phyloP scores from a whole-genome alignment of 805 yeast species.

The Wickerhamomyces tratensis region DNA sequence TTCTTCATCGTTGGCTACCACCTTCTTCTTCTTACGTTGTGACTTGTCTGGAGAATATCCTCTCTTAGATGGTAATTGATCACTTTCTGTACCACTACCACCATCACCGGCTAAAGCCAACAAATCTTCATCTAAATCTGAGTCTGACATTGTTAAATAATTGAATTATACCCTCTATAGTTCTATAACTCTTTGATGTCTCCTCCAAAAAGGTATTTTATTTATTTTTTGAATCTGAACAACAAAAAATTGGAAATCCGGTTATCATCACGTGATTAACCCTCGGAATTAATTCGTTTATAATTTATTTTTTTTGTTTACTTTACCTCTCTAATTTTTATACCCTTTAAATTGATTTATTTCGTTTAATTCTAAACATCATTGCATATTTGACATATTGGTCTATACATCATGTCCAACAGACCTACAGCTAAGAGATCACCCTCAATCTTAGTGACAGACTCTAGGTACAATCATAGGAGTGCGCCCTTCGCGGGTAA shows the following conservation, averaged over 20 bases:
- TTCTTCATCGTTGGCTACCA: slow-evolving; percentile 23
- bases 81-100: slow-evolving; percentile 26
- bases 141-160: slow-evolving; percentile 37
- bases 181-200: no score
- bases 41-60: slow-evolving; percentile 11
- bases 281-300: no score
- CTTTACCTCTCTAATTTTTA: no score
- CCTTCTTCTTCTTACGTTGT: slow-evolving; percentile 18
- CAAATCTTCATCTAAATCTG: slow-evolving; percentile 86
- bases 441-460: slow-evolving; percentile 91
- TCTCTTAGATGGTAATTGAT: slow-evolving; percentile 21
- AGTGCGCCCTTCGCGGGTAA: slow-evolving; percentile 75
- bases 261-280: no score
- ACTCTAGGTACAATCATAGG: slow-evolving; percentile 54
- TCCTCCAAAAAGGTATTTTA: no score
- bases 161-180: no score
- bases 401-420: slow-evolving; percentile 12
- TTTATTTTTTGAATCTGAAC: no score
- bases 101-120: slow-evolving; percentile 80
- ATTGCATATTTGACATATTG: slow-evolving; percentile 8
- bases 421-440: slow-evolving; percentile 74
- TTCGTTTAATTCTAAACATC: no score
- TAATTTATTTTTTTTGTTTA: no score
- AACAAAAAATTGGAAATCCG: no score
- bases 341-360: no score